Evolutionary conservation across 495 filamentous ascomycete genomes (phyloP), one percentile per base, ranked within the genome.

Genomic region (Podospora bellae-mahoneyi): DNA sequence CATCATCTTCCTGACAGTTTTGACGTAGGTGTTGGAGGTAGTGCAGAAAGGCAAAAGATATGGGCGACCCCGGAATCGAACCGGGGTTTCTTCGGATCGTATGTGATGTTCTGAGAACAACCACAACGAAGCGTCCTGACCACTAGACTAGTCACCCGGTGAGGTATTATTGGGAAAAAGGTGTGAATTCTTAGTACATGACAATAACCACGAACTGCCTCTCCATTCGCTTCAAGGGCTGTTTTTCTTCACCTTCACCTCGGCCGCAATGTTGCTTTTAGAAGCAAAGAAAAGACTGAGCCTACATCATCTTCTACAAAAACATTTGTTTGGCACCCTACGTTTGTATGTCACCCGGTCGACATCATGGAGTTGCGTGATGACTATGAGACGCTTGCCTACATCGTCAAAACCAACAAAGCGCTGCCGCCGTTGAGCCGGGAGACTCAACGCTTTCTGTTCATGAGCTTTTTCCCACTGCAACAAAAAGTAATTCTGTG

Each of bases 11-110:
- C 23, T 23, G 23, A 23, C 23, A 23, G 23, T 23, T 23, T 23
- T 23, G 23, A 23, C 1, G 23, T 23, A 23, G 23, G 23, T 23
- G 23, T 23, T 23, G 23, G 23, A 23, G 5, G 39, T 18, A 59
- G 56, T 59, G 56, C 20, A 34, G 10, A 62, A 18, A 34, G 9
- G 28, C 28, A 30, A 61, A 62, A 39, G n/a, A 26, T 58, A 62
- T 71, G 69, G 66, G 69, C 66, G 69, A 68, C 65, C 69, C 66
- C 63, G 66, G 69, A 71, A 71, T 71, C 69, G 69, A 71, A 71
- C 69, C 66, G 63, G 66, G 69, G 69, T 71, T 71, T 71, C 66
- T 71, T 71, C 69, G 69, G 69, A 58, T 58, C 55, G 55, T 58
- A 58, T 58, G 55, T 62, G 34, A 20, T 39, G 32, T 15, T 23